Evolutionary conservation across 495 filamentous ascomycete species (phyloP).

Genomic region (Penicillium fimorum): DNA sequence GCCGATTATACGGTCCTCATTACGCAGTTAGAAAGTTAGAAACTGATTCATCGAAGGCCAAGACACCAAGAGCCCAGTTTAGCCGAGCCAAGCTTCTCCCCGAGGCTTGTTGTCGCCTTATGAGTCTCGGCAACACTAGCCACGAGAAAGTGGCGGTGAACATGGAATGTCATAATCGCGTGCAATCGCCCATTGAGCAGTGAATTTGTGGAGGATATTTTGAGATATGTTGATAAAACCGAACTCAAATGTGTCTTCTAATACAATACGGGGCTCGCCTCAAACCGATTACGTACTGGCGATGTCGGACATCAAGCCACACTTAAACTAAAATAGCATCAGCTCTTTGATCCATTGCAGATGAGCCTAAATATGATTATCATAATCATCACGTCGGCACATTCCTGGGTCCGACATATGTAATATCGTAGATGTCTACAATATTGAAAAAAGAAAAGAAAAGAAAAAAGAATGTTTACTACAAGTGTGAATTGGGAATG

Average conservation of each 20-base stretch:
- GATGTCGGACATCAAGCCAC: background rate
- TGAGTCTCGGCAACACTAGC: constrained; percentile 14
- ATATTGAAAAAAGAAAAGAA: too few relatives aligned
- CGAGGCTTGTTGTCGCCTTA: constrained; percentile 33
- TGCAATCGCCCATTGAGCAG: background rate
- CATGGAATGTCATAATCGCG: background rate
- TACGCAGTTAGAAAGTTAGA: constrained; percentile 13
- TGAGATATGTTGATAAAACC: background rate
- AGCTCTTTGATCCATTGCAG: too few relatives aligned
- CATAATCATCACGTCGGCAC: background rate
- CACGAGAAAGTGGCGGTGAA: constrained; percentile 25
- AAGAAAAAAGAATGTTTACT: background rate
- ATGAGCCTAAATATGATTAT: background rate
- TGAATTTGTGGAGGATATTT: background rate
- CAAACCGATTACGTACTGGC: background rate
- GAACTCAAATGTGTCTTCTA: background rate
- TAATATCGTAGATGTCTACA: too few relatives aligned
- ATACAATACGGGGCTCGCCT: background rate
- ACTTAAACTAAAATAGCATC: background rate
- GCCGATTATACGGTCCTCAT: constrained; percentile 6
- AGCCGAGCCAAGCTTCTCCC: constrained; percentile 34
- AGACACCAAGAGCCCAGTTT: constrained; percentile 4
- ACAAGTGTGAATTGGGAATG: background rate
- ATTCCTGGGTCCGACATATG: background rate
- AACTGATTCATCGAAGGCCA: background rate